Percentiles rank a stretch among this genome's conserved stretches.
phyloP scores from a whole-genome alignment of 116 monocot genomes.

The Posidonia oceanica region DNA sequence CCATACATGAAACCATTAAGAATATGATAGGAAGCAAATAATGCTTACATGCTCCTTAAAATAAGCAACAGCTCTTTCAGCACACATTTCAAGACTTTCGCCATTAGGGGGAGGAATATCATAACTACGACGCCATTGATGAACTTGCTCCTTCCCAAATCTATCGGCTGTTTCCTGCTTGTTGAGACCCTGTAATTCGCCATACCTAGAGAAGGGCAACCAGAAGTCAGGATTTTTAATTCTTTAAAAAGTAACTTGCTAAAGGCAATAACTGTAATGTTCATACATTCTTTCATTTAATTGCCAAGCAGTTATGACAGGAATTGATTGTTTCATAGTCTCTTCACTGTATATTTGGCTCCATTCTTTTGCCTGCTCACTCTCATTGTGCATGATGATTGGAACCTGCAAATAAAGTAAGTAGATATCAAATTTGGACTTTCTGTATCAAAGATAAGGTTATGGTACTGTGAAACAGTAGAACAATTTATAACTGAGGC shows the following conservation, averaged over 20 bases:
- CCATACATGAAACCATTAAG: too few relatives aligned
- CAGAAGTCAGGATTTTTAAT: slow-evolving; percentile 1
- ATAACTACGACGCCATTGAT: slow-evolving; percentile 96
- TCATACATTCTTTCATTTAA: slow-evolving; percentile 96
- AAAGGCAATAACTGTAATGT: background rate
- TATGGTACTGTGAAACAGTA: background rate
- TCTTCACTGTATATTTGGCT: slow-evolving; percentile 71
- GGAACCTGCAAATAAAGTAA: slow-evolving; percentile 51
- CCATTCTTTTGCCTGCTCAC: slow-evolving; percentile 57
- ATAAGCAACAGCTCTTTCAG: slow-evolving; percentile 93
- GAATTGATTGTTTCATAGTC: slow-evolving; percentile 77
- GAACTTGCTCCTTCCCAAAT: slow-evolving; percentile 85
- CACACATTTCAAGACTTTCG: slow-evolving; percentile 96
- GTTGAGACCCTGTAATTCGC: slow-evolving; percentile 93
- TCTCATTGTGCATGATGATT: slow-evolving; percentile 75
- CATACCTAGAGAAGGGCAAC: slow-evolving; percentile 55
- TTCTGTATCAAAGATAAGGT: background rate
- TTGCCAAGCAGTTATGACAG: slow-evolving; percentile 91
- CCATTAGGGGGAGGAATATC: slow-evolving; percentile 99
- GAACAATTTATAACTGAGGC: background rate
- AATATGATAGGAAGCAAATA: background rate
- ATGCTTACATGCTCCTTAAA: slow-evolving; percentile 67
- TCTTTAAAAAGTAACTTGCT: background rate
- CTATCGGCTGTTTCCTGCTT: slow-evolving; percentile 94
- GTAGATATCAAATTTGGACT: background rate